Conservation (phyloP, 257 asterid species). For the Nicotiana otophora region DNA sequence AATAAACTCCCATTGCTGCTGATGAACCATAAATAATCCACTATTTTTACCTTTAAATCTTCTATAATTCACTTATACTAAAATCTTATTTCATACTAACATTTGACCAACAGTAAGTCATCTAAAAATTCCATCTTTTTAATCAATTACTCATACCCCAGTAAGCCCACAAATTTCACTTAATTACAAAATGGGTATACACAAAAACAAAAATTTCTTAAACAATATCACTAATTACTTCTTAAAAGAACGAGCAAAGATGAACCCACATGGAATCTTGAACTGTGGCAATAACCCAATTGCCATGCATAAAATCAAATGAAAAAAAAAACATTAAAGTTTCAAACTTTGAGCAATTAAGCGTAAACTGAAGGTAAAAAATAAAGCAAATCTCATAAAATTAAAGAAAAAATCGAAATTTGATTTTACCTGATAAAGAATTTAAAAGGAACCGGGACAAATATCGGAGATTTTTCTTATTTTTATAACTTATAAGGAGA, state of each 20-base stretch:
- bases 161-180: not conserved
- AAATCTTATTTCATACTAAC: not conserved
- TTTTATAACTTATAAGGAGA: not conserved
- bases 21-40: not conserved
- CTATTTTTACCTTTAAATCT: not conserved
- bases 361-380: not conserved
- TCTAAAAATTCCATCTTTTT: not conserved
- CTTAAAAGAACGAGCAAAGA: not conserved
- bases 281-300: not conserved
- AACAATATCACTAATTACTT: not conserved
- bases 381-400: not conserved
- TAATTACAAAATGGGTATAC: conserved; percentile 5
- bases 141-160: not conserved
- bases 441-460: not conserved
- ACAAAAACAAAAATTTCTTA: not conserved
- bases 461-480: not conserved
- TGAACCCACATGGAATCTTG: not conserved
- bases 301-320: not conserved
- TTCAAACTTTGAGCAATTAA: conserved; percentile 1
- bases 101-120: not conserved
- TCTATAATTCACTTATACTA: not conserved
- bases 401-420: not conserved
- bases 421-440: not conserved
- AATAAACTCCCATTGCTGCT: not conserved
- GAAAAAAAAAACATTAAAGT: not conserved